These are phyloP conservation scores for Backusella tuberculispora DNA, from an alignment of 192 early-diverging fungal species.

Conservation along the genomic window DNA sequence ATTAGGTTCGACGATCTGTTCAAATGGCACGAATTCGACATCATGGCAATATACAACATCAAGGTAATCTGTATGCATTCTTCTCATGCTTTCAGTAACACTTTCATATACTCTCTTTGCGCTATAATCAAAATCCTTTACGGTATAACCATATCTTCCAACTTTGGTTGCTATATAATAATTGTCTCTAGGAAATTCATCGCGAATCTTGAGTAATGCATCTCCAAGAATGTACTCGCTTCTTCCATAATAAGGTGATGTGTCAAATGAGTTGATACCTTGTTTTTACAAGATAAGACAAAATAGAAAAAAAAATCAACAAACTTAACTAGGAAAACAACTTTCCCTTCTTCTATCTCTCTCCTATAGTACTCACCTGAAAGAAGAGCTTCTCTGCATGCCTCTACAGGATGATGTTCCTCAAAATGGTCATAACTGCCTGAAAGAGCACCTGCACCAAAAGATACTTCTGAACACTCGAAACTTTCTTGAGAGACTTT, in stretches of 20 bases:
- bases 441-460: slow-evolving; percentile 57
- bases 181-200: slow-evolving; percentile 61
- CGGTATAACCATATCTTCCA: slow-evolving; percentile 71
- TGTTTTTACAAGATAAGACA: no score
- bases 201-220: slow-evolving; percentile 49
- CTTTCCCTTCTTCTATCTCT: neutral
- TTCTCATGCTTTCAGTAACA: slow-evolving; percentile 60
- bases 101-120: slow-evolving; percentile 49
- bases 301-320: neutral
- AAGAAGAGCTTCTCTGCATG: slow-evolving; percentile 52
- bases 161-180: slow-evolving; percentile 75
- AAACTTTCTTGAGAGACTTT: slow-evolving; percentile 37
- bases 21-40: slow-evolving; percentile 73
- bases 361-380: slow-evolving; percentile 36
- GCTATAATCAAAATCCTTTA: slow-evolving; percentile 69
- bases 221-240: slow-evolving; percentile 70
- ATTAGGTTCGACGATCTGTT: slow-evolving; percentile 51
- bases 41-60: slow-evolving; percentile 77
- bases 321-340: no score
- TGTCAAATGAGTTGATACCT: slow-evolving; percentile 73
- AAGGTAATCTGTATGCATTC: slow-evolving; percentile 67
- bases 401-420: slow-evolving; percentile 47
- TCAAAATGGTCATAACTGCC: slow-evolving; percentile 54
- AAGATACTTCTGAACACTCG: slow-evolving; percentile 51
- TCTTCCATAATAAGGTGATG: slow-evolving; percentile 74